phyloP scores from a whole-genome alignment of 257 asterid species.

The Craterostigma plantagineum region DNA sequence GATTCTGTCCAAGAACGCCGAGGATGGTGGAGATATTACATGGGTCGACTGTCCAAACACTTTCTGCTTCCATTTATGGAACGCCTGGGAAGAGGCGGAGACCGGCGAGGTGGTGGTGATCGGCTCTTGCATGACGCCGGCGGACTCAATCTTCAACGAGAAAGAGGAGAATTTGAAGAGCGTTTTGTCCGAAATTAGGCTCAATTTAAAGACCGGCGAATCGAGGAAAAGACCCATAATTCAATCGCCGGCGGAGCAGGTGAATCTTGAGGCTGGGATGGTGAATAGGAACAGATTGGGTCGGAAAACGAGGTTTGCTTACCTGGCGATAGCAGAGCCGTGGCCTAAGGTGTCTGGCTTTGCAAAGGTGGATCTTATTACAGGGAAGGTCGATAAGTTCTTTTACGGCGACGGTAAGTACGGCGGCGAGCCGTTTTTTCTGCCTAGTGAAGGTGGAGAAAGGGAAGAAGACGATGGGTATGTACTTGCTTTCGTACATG shows the following conservation, averaged over 20 bases:
- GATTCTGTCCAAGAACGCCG: slow-evolving; percentile 20
- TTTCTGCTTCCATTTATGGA: slow-evolving; percentile 60
- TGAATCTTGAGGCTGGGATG: slow-evolving; percentile 63
- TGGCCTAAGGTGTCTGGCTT: slow-evolving; percentile 75
- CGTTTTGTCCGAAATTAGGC: slow-evolving; percentile 40
- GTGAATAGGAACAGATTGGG: slow-evolving; percentile 45
- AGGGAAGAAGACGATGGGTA: slow-evolving; percentile 44
- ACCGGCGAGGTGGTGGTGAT: slow-evolving; percentile 42
- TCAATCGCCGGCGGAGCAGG: slow-evolving; percentile 12
- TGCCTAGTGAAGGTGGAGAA: slow-evolving; percentile 17
- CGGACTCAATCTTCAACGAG: slow-evolving; percentile 61
- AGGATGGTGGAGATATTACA: slow-evolving; percentile 10
- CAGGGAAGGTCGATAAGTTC: slow-evolving; percentile 25
- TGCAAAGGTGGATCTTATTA: slow-evolving; percentile 38
- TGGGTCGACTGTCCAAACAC: slow-evolving; percentile 46
- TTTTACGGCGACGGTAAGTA: slow-evolving; percentile 27
- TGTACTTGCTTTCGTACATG: slow-evolving; percentile 35
- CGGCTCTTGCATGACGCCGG: slow-evolving; percentile 75
- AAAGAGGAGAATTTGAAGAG: slow-evolving; percentile 27
- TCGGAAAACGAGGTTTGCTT: slow-evolving; percentile 35
- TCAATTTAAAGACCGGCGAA: slow-evolving; percentile 37
- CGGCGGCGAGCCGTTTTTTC: slow-evolving; percentile 58
- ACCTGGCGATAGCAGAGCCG: slow-evolving; percentile 58
- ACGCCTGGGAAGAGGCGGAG: slow-evolving; percentile 69
- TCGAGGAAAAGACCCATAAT: slow-evolving; percentile 24